A percentile compares a stretch with the other conserved stretches of the same genome.
Evolutionary conservation across 2,329 filamentous ascomycete species (phyloP).

Genomic region (Colletotrichum spaethianum): DNA sequence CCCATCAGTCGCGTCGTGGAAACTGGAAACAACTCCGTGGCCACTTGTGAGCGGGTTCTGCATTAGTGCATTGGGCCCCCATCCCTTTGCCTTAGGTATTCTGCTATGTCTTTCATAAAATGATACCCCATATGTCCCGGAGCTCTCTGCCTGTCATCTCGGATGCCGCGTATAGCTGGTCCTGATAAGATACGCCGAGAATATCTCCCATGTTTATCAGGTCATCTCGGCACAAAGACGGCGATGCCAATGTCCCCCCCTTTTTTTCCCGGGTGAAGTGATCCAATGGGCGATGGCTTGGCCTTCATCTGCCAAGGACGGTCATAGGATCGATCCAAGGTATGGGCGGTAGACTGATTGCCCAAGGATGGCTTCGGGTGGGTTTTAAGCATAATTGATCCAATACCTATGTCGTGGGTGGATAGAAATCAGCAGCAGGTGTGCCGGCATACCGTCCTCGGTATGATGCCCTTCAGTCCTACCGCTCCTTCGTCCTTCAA

Average conservation of each 20-base stretch:
- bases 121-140: neutral
- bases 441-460: neutral
- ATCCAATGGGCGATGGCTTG: neutral
- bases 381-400: constrained; percentile 19
- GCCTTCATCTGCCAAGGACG: constrained; percentile 15
- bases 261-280: no score
- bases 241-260: neutral
- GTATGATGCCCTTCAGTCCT: neutral
- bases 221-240: neutral
- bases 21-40: constrained; percentile 26
- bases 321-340: neutral
- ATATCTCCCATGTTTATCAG: neutral
- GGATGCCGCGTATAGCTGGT: neutral
- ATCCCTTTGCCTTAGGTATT: neutral
- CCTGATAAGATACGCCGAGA: neutral
- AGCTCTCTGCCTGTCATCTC: neutral
- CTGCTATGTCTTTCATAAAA: neutral
- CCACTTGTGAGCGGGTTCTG: neutral
- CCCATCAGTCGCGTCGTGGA: constrained; percentile 18
- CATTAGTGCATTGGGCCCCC: neutral
- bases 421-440: neutral
- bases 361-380: constrained; percentile 7
- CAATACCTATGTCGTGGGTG: neutral
- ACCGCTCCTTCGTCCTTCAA: neutral
- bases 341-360: neutral